A percentile compares a stretch with the other conserved stretches of the same genome.
Conservation (phyloP, 768 basidiomycete genomes). For the Trametes cinnabarina region DNA sequence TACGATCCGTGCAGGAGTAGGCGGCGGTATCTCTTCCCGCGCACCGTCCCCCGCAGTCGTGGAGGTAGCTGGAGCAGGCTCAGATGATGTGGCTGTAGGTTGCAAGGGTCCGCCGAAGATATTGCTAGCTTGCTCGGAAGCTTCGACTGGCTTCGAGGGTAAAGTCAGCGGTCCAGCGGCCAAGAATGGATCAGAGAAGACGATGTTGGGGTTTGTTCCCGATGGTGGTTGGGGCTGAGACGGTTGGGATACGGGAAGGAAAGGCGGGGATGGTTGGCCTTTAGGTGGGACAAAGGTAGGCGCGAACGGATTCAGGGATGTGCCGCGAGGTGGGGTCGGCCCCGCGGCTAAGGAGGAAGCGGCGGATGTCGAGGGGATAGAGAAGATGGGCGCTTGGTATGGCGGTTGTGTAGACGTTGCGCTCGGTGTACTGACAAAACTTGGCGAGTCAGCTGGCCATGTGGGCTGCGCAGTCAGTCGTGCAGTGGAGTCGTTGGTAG, state of each 20-base stretch:
- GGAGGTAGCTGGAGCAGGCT: background rate
- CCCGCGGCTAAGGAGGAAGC: background rate
- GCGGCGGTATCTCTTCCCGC: background rate
- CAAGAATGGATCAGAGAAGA: constrained; percentile 2
- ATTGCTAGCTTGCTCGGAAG: background rate
- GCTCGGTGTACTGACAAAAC: background rate
- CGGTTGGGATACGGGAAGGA: background rate
- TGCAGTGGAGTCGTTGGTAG: background rate
- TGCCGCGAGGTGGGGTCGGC: background rate
- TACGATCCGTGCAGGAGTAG: constrained; percentile 15
- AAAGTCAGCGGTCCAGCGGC: background rate
- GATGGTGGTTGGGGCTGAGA: background rate
- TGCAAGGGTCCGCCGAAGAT: background rate
- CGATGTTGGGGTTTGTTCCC: background rate
- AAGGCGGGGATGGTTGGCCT: background rate
- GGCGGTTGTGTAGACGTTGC: background rate
- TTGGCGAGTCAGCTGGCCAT: constrained; percentile 6
- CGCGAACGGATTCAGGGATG: constrained; percentile 16
- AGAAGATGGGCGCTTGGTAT: constrained; percentile 1
- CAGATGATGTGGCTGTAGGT: background rate
- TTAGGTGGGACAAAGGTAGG: constrained; percentile 3
- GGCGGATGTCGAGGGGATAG: background rate
- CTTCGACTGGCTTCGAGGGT: background rate
- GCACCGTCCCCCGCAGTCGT: background rate
- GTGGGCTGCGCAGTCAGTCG: constrained; percentile 5